phyloP scores from a whole-genome alignment of 2,329 filamentous ascomycete species.

The Mycosphaerella arachidis region DNA sequence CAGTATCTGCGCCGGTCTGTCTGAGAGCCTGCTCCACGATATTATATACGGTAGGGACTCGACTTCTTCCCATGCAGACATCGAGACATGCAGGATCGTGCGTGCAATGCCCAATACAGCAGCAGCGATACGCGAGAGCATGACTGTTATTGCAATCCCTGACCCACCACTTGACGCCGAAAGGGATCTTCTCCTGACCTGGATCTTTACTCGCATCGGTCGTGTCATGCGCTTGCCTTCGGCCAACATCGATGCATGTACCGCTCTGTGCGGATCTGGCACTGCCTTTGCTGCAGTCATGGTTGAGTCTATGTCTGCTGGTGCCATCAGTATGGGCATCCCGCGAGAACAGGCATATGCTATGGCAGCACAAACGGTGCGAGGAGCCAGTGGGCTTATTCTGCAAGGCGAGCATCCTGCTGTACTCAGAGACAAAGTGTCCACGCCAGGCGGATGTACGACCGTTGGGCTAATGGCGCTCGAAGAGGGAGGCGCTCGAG shows the following conservation, averaged over 20 bases:
- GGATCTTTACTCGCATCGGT: conserved; percentile 73
- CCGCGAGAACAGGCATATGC: conserved; percentile 66
- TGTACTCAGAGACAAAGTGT: conserved; percentile 69
- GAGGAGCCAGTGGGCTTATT: conserved; percentile 65
- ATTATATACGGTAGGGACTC: conserved; percentile 51
- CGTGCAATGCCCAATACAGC: conserved; percentile 84
- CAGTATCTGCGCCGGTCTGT: conserved; percentile 74
- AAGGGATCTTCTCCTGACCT: conserved; percentile 58
- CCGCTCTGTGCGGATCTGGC: conserved; percentile 68
- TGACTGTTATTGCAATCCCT: conserved; percentile 68
- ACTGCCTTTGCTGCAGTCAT: conserved; percentile 73
- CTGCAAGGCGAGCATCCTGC: conserved; percentile 69
- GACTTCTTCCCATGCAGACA: conserved; percentile 45
- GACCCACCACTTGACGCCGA: conserved; percentile 54
- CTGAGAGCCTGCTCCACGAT: conserved; percentile 56
- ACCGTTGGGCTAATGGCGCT: conserved; percentile 69
- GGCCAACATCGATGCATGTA: conserved; percentile 65
- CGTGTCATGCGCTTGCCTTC: conserved; percentile 64
- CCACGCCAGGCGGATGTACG: conserved; percentile 71
- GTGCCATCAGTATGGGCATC: conserved; percentile 73
- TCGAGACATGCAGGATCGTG: conserved; percentile 60
- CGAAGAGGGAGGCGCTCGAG: conserved; percentile 67
- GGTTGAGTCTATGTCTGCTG: conserved; percentile 70
- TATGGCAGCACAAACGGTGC: conserved; percentile 78
- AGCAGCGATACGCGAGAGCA: conserved; percentile 70